Evolutionary conservation across 1,139 yeast species (phyloP).

Genomic region (Geotrichum carabidarum): DNA sequence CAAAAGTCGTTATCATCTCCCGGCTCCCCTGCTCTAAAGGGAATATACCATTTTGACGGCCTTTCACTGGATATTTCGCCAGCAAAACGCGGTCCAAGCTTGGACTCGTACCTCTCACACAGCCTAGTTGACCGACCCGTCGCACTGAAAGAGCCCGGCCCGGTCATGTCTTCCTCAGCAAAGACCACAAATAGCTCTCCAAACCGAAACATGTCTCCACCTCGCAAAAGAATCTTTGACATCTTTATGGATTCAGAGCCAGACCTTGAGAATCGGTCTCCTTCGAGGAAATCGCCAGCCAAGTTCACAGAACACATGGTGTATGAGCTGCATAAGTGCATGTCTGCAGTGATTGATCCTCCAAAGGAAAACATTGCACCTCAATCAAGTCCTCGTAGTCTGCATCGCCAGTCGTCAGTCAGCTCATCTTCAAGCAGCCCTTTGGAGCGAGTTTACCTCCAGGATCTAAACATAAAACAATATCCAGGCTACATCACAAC

Average conservation of each 20-base stretch:
- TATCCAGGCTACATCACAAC: neutral
- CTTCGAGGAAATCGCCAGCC: neutral
- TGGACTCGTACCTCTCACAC: neutral
- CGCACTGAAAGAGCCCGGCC: neutral
- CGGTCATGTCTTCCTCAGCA: neutral
- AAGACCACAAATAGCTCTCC: neutral
- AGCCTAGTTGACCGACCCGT: neutral
- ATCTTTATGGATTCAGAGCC: neutral
- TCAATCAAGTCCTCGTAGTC: neutral
- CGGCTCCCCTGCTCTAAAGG: neutral
- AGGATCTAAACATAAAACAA: neutral
- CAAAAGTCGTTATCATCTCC: neutral
- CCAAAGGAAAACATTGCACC: conserved; percentile 2
- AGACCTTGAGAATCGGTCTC: neutral
- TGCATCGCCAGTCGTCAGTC: neutral
- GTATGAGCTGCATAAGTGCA: neutral
- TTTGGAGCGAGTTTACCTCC: too few relatives aligned
- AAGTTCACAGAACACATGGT: neutral
- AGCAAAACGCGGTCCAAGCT: neutral
- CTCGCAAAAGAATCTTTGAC: neutral
- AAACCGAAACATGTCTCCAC: neutral
- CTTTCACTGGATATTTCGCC: neutral
- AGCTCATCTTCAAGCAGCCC: too few relatives aligned
- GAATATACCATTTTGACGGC: neutral
- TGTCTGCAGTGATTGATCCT: neutral